Percentiles rank a stretch among this genome's conserved stretches.
These are phyloP conservation scores for Fusarium guadeloupense DNA, from an alignment of 2,329 filamentous ascomycete species.

Conservation along the genomic window DNA sequence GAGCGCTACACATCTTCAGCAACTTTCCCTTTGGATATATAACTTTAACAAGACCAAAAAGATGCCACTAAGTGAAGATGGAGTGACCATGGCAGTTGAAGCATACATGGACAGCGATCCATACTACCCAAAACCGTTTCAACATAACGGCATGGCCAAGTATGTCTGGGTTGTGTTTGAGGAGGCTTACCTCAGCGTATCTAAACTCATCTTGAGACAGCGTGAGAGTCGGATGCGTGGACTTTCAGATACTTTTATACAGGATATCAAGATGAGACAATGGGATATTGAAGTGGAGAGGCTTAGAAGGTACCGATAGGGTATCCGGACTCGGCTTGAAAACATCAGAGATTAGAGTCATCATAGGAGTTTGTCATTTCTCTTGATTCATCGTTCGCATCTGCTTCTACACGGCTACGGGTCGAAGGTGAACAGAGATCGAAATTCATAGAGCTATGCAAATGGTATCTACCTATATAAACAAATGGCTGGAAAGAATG, in stretches of 20 bases:
- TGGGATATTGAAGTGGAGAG: neutral
- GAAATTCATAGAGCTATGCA: too few species aligned
- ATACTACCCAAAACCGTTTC: conserved; percentile 34
- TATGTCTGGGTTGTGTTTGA: neutral
- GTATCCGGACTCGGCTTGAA: neutral
- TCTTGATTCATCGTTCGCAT: too few species aligned
- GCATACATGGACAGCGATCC: conserved; percentile 36
- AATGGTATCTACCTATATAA: too few species aligned
- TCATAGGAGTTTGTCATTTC: neutral
- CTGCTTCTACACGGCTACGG: too few species aligned
- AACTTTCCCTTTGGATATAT: conserved; percentile 42
- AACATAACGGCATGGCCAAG: neutral
- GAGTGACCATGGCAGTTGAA: conserved; percentile 31
- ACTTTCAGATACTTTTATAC: neutral
- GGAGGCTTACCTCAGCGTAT: neutral
- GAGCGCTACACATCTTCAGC: neutral
- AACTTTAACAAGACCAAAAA: conserved; percentile 45
- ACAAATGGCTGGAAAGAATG: too few species aligned
- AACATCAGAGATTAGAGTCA: neutral
- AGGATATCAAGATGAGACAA: neutral
- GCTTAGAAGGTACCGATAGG: too few species aligned
- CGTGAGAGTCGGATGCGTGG: neutral
- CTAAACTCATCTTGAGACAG: neutral
- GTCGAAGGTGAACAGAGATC: too few species aligned
- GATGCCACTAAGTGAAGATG: conserved; percentile 30